Evolutionary conservation across 768 basidiomycete genomes (phyloP), one percentile per base, ranked within the genome.

Genomic region (Boletus pseudopeckii): DNA sequence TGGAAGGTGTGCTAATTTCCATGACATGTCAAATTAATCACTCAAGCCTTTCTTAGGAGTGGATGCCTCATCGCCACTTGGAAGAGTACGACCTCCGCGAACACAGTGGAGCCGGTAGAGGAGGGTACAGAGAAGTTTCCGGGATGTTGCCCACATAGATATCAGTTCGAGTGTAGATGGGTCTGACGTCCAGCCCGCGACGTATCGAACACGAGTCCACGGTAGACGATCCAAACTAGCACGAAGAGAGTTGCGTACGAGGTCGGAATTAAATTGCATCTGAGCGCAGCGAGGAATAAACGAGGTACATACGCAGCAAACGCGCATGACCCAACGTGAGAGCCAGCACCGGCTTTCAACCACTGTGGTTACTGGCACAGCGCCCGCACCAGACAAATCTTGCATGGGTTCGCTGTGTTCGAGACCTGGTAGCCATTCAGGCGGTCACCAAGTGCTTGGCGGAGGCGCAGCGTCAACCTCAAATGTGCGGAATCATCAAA

Each of bases 1-100:
- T 91, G 90, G 90, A 87, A 91, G 81, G 90, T 90, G 59, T 69
- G 77, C 73, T 57, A 61, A 46, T 67, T 52, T 45, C 64, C 33
- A 48, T 38, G 49, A 40, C 49, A 45, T 54, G 46, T 52, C 18
- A 57, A 61, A 53, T 60, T 64, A 56, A 57, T 63, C 55, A 48
- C 51, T 57, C 58, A 55, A 28, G 38, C 52, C 41, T 8, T 58
- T 50, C 40, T 42, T 56, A 69, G 70, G 66, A 64, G 65, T 73
- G 70, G 70, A 52, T 72, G 53, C 81, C 84, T 53, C 77, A 76
- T 59, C 74, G 80, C 63, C 77, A 78, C 57, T 62, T 72, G 36
- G 81, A 84, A 57, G 78, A 81, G 53, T 78, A 84, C 57, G 72
- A 75, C 58, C 74, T 78, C 59, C 76, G 74, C 57, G 74, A 69